Evolutionary conservation across 1,284 basidiomycete species (phyloP).

Genomic region (Pisolithus thermaeus): DNA sequence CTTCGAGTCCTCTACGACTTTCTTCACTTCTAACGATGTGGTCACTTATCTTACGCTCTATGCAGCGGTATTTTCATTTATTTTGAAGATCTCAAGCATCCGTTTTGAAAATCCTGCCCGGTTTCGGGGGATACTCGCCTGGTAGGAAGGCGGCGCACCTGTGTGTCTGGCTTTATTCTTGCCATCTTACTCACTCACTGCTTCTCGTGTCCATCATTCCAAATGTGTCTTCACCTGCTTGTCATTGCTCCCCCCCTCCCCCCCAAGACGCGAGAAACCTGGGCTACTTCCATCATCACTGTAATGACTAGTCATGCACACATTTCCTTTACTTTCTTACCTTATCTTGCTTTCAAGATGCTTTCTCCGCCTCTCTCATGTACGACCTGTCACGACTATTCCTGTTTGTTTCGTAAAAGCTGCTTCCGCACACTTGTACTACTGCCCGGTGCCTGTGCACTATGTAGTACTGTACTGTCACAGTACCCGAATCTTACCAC

Average conservation of each 20-base stretch:
- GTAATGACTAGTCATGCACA: slow-evolving; percentile 68
- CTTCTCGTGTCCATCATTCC: slow-evolving; percentile 15
- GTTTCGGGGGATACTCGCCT: slow-evolving; percentile 4
- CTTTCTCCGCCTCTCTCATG: slow-evolving; percentile 19
- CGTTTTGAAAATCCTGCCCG: slow-evolving; percentile 14
- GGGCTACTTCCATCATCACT: slow-evolving; percentile 30
- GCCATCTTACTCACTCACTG: slow-evolving; percentile 20
- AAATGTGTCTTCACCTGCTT: slow-evolving; percentile 17
- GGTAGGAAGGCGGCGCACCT: not conserved
- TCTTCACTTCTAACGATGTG: slow-evolving; percentile 24
- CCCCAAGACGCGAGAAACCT: slow-evolving; percentile 19
- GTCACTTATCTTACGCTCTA: slow-evolving; percentile 29
- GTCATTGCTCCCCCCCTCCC: slow-evolving; percentile 5
- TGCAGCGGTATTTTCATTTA: slow-evolving; percentile 23
- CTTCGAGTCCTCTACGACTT: slow-evolving; percentile 9
- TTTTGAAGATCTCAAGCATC: slow-evolving; percentile 10
- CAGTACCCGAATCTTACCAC: slow-evolving; percentile 7
- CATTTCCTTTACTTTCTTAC: slow-evolving; percentile 27
- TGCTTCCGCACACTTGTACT: slow-evolving; percentile 9
- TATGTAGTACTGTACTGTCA: slow-evolving; percentile 14
- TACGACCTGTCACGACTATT: slow-evolving; percentile 11
- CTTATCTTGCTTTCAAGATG: slow-evolving; percentile 26
- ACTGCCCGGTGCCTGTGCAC: slow-evolving; percentile 7
- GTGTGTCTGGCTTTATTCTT: slow-evolving; percentile 23
- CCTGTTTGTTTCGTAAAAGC: slow-evolving; percentile 11